Conservation (phyloP, 1,139 yeast genomes). For the Lodderomyces orthopsilosis region DNA sequence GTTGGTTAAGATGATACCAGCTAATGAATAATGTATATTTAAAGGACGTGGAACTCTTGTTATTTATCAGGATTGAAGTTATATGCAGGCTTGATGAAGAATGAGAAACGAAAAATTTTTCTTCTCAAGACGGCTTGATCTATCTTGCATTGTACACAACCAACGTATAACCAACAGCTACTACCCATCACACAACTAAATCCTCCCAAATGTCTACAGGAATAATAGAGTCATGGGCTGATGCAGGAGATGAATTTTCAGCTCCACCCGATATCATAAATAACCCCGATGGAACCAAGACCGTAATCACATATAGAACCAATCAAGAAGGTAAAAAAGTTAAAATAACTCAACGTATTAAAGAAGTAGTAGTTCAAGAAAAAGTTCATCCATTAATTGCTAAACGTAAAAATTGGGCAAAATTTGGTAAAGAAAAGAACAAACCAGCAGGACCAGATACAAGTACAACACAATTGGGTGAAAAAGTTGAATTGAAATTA, state of each 20-base stretch:
- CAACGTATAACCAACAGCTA: no score
- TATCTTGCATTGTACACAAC: no score
- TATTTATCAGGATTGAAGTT: no score
- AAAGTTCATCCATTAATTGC: constrained; percentile 78
- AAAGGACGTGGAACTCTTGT: no score
- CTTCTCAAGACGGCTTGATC: no score
- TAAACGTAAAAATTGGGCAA: constrained; percentile 66
- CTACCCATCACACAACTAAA: no score
- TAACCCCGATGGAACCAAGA: constrained; percentile 86
- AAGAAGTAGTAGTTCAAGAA: constrained; percentile 74
- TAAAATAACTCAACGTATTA: constrained; percentile 81
- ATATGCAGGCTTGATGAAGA: not conserved
- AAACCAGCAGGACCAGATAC: constrained; percentile 84
- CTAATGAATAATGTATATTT: no score
- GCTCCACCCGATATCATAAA: constrained; percentile 72
- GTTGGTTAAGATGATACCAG: no score
- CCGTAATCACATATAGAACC: constrained; percentile 74
- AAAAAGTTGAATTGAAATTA: constrained; percentile 67
- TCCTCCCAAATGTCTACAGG: constrained; percentile 32
- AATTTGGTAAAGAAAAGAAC: constrained; percentile 80
- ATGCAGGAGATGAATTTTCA: constrained; percentile 62
- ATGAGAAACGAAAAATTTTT: no score
- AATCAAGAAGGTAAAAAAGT: constrained; percentile 82
- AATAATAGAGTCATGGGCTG: constrained; percentile 60
- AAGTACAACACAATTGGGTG: constrained; percentile 87